Evolutionary conservation across 2,329 filamentous ascomycete genomes (phyloP).

Genomic region (Nothophaeocryptopus gaeumannii): DNA sequence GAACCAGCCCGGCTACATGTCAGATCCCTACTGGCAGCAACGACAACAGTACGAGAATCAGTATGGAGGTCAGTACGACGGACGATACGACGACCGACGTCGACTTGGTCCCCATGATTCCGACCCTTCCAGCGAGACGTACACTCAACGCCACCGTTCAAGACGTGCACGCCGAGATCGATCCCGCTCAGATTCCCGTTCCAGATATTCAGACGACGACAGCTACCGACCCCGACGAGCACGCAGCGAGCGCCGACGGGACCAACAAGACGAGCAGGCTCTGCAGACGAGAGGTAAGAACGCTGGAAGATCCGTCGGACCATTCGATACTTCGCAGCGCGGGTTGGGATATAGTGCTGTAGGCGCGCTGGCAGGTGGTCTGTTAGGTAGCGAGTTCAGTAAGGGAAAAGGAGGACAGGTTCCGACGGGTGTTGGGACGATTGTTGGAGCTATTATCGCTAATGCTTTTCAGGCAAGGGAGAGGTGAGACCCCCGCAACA

Average conservation of each 20-base stretch:
- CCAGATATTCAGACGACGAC: constrained; percentile 19
- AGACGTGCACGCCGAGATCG: constrained; percentile 10
- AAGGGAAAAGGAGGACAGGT: constrained; percentile 22
- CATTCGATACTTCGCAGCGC: constrained; percentile 28
- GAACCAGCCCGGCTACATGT: constrained; percentile 21
- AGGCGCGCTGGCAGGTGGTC: constrained; percentile 31
- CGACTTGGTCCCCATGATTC: constrained; percentile 19
- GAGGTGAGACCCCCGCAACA: constrained; percentile 24
- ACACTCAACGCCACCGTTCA: constrained; percentile 7
- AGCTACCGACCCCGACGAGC: constrained; percentile 15
- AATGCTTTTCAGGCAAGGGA: constrained; percentile 32
- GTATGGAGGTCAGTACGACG: constrained; percentile 16
- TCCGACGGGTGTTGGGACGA: constrained; percentile 27
- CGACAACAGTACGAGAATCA: constrained; percentile 9
- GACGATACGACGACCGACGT: constrained; percentile 13
- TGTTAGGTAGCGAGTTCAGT: constrained; percentile 29
- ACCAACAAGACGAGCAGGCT: constrained; percentile 12
- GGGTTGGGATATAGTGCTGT: constrained; percentile 29
- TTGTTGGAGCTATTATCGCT: constrained; percentile 31
- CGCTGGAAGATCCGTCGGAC: constrained; percentile 15
- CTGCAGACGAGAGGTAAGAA: constrained; percentile 27
- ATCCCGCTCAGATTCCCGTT: constrained; percentile 11
- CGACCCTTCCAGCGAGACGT: constrained; percentile 11
- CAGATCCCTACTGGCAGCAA: constrained; percentile 16
- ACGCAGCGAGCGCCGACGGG: constrained; percentile 17